These are phyloP conservation scores for Carpinus fangiana DNA, from an alignment of 306 rosid species.

Conservation along the genomic window DNA sequence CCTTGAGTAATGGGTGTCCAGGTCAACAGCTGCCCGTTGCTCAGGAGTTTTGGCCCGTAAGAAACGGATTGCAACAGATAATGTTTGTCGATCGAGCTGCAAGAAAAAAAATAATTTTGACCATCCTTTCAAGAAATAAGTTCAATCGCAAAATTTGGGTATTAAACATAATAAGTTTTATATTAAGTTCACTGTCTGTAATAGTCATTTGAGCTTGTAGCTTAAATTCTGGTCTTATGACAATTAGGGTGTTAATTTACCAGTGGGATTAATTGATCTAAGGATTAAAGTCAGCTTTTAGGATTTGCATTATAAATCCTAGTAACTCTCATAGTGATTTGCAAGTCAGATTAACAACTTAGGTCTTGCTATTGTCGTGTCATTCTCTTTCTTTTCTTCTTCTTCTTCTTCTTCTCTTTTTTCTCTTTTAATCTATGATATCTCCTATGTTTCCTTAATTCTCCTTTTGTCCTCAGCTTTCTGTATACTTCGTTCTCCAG, in stretches of 20 bases:
- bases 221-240: no score
- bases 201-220: no score
- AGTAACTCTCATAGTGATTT: not conserved
- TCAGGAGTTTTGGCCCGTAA: constrained; percentile 91
- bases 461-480: not conserved
- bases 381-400: not conserved
- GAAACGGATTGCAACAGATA: constrained; percentile 81
- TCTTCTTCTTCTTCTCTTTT: not conserved
- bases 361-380: not conserved
- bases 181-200: no score
- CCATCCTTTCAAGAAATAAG: constrained; percentile 1
- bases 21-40: constrained; percentile 93
- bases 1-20: constrained; percentile 94
- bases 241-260: no score
- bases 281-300: no score
- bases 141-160: not conserved
- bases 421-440: not conserved
- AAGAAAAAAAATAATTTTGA: constrained; percentile 21
- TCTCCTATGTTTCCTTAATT: not conserved
- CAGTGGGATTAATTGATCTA: no score
- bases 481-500: not conserved
- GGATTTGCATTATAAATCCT: no score
- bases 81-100: constrained; percentile 66
- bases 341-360: not conserved
- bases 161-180: not conserved